These are phyloP conservation scores for Eucalyptus albens DNA, from an alignment of 345 rosid species.

Conservation along the genomic window DNA sequence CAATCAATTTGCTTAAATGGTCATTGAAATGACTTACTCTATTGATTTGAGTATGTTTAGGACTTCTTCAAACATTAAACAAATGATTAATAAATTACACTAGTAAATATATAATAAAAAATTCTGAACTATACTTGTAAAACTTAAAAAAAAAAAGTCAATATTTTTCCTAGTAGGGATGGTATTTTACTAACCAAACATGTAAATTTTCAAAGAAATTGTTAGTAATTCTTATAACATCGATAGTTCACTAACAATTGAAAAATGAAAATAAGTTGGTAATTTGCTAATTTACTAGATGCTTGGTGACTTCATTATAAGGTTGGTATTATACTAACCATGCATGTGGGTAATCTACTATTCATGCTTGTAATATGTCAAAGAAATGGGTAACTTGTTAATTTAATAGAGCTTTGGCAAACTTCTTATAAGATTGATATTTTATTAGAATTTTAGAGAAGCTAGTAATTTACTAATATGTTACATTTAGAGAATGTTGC, in stretches of 20 bases:
- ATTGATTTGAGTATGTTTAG: fast-evolving
- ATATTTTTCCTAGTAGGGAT: neutral
- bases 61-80: neutral
- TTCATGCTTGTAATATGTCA: fast-evolving
- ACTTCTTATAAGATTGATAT: neutral
- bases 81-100: neutral
- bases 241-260: neutral
- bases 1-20: neutral
- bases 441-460: neutral
- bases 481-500: neutral
- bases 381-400: neutral
- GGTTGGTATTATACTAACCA: neutral
- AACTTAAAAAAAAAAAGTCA: neutral
- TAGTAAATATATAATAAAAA: neutral
- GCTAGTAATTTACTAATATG: neutral
- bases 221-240: neutral
- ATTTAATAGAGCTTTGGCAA: neutral
- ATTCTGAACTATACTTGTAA: neutral
- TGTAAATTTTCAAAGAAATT: neutral
- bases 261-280: neutral
- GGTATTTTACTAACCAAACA: neutral
- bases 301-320: neutral
- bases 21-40: fast-evolving
- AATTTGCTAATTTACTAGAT: neutral
- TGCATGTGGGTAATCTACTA: neutral